Base-by-base conservation (phyloP, 345 rosid species). In the Gossypium raimondii region DNA sequence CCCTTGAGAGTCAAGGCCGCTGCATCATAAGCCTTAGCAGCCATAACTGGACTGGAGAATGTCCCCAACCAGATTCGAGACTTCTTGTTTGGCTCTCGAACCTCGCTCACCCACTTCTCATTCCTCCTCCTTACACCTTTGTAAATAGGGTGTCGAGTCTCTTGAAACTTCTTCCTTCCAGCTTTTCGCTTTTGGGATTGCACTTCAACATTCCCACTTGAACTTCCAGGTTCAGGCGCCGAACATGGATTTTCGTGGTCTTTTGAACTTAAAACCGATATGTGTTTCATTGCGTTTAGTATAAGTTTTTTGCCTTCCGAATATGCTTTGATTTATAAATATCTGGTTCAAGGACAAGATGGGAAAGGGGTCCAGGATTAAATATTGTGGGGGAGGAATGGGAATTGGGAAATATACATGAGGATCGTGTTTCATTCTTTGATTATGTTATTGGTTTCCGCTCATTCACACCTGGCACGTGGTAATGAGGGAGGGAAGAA, bases 41-140 rank as follows among this genome's bases (percentile, higher is more conserved):
- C 88, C 78, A 73, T 78, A 16, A 77, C 82, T 0, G 89, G 87
- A 13, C 76, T 29, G 8, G 80, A 22, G 79, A 87, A 87, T 6
- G 91, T 85, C 60, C 91, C 91, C 1, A 85, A 57, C 89, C 91
- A 87, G 12, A 85, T 75, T 4, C 91, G 73, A 9, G 83, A 73
- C 80, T 80, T 78, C 65, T 77, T 79, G 45, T 63, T 67, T 0
- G 85, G 89, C 22, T 84, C 79, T 43, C 88, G 80, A n/a, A 85
- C 59, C 79, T 87, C 87, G n/a, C 80, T 78, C 13, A 87, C 91
- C 92, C 92, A 88, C 75, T 88, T 86, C 9, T 83, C 88, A 13
- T 88, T 88, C 66, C 86, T 73, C 55, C 70, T 72, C 73, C 92
- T 76, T 2, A 88, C 88, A 1, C 92, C 92, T 51, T 64, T 83